phyloP scores from a whole-genome alignment of 2,329 filamentous ascomycete genomes.

The Coniochaeta sp. region DNA sequence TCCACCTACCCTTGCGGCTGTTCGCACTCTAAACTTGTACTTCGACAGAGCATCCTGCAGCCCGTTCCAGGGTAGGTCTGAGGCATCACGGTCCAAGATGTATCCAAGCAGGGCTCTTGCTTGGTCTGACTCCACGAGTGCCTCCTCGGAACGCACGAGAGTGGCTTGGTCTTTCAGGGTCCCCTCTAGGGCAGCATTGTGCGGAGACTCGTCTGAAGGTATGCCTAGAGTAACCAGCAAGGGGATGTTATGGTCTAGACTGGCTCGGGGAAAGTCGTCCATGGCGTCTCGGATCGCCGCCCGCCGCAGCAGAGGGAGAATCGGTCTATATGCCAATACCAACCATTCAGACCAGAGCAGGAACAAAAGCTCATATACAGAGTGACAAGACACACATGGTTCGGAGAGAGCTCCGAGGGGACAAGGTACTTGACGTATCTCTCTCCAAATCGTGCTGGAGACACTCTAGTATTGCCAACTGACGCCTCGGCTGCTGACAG shows the following conservation, averaged over 20 bases:
- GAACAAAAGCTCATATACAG: not conserved
- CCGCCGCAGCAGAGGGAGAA: not conserved
- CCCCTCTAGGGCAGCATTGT: conserved; percentile 35
- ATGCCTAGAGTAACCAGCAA: conserved; percentile 78
- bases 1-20: conserved; percentile 71
- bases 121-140: conserved; percentile 56
- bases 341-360: not conserved
- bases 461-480: not conserved
- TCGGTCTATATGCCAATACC: not conserved
- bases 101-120: conserved; percentile 58
- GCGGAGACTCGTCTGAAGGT: conserved; percentile 26
- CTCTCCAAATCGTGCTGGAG: no score
- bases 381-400: not conserved
- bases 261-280: conserved; percentile 74
- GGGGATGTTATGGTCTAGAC: conserved; percentile 81
- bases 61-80: conserved; percentile 58
- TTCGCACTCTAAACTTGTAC: conserved; percentile 61
- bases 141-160: conserved; percentile 63
- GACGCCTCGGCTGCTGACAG: not conserved
- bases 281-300: conserved; percentile 33
- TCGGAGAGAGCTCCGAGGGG: not conserved
- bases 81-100: conserved; percentile 59
- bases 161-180: conserved; percentile 51
- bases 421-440: not conserved
- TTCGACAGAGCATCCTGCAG: conserved; percentile 39